phyloP scores from a whole-genome alignment of 2,329 filamentous ascomycete genomes.

The Ceratocystis colombiana region DNA sequence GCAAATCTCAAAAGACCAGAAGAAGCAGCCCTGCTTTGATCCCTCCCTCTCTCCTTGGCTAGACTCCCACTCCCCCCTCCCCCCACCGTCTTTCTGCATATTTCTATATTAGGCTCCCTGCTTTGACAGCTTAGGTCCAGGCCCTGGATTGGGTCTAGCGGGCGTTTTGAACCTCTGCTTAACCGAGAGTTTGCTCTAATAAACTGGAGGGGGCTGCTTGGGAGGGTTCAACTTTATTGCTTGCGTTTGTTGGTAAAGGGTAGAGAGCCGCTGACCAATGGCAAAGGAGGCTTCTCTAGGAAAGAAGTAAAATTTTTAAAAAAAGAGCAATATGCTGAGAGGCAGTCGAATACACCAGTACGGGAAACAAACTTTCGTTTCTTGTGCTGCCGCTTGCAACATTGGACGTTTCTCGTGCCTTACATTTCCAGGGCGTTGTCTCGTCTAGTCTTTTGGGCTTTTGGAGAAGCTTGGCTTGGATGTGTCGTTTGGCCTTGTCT shows the following conservation, averaged over 20 bases:
- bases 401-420: slow-evolving; percentile 1
- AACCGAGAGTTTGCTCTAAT: neutral
- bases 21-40: neutral
- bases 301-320: too few relatives aligned
- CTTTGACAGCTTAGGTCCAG: neutral
- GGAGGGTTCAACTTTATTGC: neutral
- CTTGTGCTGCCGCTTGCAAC: neutral
- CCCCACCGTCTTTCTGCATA: too few relatives aligned
- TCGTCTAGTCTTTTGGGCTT: neutral
- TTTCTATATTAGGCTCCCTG: neutral
- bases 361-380: too few relatives aligned
- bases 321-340: too few relatives aligned
- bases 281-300: too few relatives aligned
- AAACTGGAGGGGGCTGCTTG: neutral
- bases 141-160: neutral
- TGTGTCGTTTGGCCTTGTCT: neutral
- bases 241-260: neutral
- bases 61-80: neutral
- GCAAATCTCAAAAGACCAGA: neutral
- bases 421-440: neutral
- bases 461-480: neutral
- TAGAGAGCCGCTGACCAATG: neutral
- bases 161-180: neutral
- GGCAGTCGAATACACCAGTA: too few relatives aligned
- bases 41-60: neutral